Evolutionary conservation across 257 asterid species (phyloP).

Genomic region (Mitragyna speciosa): DNA sequence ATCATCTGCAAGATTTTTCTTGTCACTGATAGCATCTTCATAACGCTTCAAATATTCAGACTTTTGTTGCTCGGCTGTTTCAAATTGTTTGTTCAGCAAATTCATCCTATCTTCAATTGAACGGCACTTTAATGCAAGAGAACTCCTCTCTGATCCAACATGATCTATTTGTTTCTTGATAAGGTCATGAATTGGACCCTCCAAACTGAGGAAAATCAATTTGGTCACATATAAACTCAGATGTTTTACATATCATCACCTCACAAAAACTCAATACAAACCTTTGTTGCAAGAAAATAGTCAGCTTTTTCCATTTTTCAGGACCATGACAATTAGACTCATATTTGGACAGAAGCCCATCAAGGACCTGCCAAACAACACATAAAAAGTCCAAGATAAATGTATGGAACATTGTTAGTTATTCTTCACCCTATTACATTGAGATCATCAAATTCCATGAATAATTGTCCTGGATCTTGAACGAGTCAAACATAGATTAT

Average conservation of each 20-base stretch:
- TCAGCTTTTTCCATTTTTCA: conserved; percentile 85
- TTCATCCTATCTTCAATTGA: conserved; percentile 75
- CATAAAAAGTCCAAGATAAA: neutral
- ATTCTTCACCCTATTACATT: neutral
- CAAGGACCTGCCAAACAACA: conserved; percentile 60
- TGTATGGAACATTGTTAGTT: neutral
- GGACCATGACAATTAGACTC: conserved; percentile 92
- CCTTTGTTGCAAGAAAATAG: conserved; percentile 77
- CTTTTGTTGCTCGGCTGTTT: conserved; percentile 82
- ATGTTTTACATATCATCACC: neutral
- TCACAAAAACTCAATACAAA: conserved; percentile 29
- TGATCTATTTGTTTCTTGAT: conserved; percentile 80
- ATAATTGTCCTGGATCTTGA: neutral
- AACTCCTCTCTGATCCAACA: conserved; percentile 71
- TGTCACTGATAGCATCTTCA: conserved; percentile 82
- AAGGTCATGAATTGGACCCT: conserved; percentile 86
- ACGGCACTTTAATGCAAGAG: conserved; percentile 79
- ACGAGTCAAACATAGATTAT: neutral
- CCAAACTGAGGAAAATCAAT: conserved; percentile 62
- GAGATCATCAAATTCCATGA: neutral
- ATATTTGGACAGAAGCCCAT: conserved; percentile 71
- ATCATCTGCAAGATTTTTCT: conserved; percentile 77
- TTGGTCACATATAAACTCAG: conserved; percentile 22
- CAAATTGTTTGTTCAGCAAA: conserved; percentile 80
- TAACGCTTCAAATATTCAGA: conserved; percentile 89